Evolutionary conservation across 139 green algal species (phyloP), one percentile per base, ranked within the genome.

Genomic region (Mychonastes homosphaera): DNA sequence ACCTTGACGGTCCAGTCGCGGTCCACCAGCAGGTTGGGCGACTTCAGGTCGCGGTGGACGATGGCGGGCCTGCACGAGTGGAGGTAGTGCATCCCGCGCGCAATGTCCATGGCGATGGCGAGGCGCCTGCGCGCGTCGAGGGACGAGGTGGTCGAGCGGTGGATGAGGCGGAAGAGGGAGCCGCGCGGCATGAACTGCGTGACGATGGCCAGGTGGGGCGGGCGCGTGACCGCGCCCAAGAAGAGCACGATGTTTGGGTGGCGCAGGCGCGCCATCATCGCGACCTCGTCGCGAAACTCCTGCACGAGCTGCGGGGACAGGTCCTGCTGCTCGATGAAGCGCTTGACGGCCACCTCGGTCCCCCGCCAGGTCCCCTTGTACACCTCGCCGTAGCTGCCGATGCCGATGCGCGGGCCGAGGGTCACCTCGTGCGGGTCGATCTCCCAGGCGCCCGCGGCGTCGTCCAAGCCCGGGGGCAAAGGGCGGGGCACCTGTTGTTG

Each of bases 321-420:
- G 38, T 71, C 69, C 49, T 67, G 61, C 67, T 90, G 79, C 51
- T 94, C 82, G 23, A 95, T 63, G 21, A 94, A 72, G 23, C 73
- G 69, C 77, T 97, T 97, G 43, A 97, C 83, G 1, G 90, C 90
- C 21, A 97, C 90, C 45, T 94, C 84, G 0, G 87, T 95, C 41
- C 84, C 72, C n/a, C 78, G 71, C 81, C 81, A 94, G n/a, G 47
- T 70, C 13, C 73, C 79, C 30, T 71, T 59, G 69, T 82, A 95
- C 34, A 87, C 73, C 57, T 83, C 79, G 4, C 75, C 69, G 67
- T 79, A 94, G 30, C 56, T 78, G 48, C 89, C 87, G 18, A 93
- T 82, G 24, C 88, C 87, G 28, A 96, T 84, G 55, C 86, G 79
- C 12, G 69, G 71, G 0, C 77, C 78, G 33, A 86, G 62, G 10